These are phyloP conservation scores for Withania somnifera DNA, from an alignment of 305 asterid species.

Conservation along the genomic window DNA sequence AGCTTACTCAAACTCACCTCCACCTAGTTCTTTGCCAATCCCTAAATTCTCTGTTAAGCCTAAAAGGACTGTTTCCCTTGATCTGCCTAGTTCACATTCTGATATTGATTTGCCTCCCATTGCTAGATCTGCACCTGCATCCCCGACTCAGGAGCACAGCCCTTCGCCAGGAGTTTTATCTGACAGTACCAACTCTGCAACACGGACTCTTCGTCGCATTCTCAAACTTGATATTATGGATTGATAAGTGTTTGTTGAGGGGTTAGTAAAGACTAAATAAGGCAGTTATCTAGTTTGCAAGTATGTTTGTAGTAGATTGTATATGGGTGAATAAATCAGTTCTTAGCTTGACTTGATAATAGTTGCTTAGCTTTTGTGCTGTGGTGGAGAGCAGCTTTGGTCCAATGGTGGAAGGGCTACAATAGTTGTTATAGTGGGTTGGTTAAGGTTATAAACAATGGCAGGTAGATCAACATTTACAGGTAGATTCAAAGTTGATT, in stretches of 20 bases:
- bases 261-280: constrained; percentile 25
- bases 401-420: neutral
- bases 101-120: constrained; percentile 36
- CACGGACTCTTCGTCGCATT: constrained; percentile 81
- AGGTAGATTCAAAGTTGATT: constrained; percentile 6
- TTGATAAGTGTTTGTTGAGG: constrained; percentile 24
- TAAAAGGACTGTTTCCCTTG: constrained; percentile 69
- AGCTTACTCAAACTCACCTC: constrained; percentile 79
- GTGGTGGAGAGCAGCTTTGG: constrained; percentile 22
- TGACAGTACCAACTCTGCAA: constrained; percentile 53
- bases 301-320: constrained; percentile 24
- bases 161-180: constrained; percentile 30
- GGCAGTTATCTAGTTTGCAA: constrained; percentile 16
- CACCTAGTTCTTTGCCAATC: constrained; percentile 86
- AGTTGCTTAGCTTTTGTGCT: constrained; percentile 9
- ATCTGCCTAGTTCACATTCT: constrained; percentile 35
- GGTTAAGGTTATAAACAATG: constrained; percentile 12
- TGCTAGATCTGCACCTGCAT: constrained; percentile 78
- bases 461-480: constrained; percentile 26
- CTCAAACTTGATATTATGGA: constrained; percentile 73
- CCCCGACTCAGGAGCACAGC: constrained; percentile 56
- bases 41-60: constrained; percentile 66
- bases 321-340: constrained; percentile 30
- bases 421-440: neutral
- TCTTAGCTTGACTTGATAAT: neutral